phyloP scores from a whole-genome alignment of 2,329 filamentous ascomycete genomes.

The Stagonosporopsis vannaccii region DNA sequence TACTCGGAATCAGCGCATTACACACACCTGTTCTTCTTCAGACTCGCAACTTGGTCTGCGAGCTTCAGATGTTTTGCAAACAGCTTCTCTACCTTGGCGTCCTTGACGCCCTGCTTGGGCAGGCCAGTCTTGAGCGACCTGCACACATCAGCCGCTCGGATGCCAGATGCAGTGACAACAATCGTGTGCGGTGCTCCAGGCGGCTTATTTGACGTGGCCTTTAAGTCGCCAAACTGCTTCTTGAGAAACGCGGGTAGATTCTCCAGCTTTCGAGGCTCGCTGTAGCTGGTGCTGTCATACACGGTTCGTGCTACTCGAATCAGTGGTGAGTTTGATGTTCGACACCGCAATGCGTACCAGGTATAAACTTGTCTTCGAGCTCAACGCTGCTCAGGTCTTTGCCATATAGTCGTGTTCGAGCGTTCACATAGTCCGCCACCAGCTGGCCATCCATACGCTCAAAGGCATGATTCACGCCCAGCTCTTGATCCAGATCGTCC shows the following conservation, averaged over 20 bases:
- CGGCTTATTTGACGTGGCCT: slow-evolving; percentile 67
- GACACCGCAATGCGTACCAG: slow-evolving; percentile 62
- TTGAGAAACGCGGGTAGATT: slow-evolving; percentile 83
- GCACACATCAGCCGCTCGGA: slow-evolving; percentile 85
- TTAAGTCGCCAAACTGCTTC: slow-evolving; percentile 66
- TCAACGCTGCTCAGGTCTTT: slow-evolving; percentile 83
- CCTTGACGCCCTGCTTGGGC: slow-evolving; percentile 60
- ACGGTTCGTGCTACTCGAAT: slow-evolving; percentile 70
- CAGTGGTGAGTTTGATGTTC: slow-evolving; percentile 11
- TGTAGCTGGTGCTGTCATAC: slow-evolving; percentile 79
- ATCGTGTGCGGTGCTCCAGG: slow-evolving; percentile 76
- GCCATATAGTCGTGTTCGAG: slow-evolving; percentile 79
- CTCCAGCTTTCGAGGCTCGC: slow-evolving; percentile 69
- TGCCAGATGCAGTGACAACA: slow-evolving; percentile 82
- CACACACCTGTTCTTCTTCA: slow-evolving; percentile 66
- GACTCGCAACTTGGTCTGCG: slow-evolving; percentile 79
- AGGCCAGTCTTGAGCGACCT: slow-evolving; percentile 73
- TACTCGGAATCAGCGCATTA: too few relatives aligned
- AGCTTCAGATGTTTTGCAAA: slow-evolving; percentile 99
- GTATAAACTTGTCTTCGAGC: slow-evolving; percentile 80
- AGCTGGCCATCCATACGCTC: slow-evolving; percentile 82
- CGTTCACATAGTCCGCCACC: slow-evolving; percentile 83
- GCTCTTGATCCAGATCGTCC: slow-evolving; percentile 57
- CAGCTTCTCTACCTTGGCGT: slow-evolving; percentile 82
- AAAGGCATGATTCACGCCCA: slow-evolving; percentile 78